Base-by-base conservation (phyloP, 169 alveolate genomes). In the Blepharisma undulans region DNA sequence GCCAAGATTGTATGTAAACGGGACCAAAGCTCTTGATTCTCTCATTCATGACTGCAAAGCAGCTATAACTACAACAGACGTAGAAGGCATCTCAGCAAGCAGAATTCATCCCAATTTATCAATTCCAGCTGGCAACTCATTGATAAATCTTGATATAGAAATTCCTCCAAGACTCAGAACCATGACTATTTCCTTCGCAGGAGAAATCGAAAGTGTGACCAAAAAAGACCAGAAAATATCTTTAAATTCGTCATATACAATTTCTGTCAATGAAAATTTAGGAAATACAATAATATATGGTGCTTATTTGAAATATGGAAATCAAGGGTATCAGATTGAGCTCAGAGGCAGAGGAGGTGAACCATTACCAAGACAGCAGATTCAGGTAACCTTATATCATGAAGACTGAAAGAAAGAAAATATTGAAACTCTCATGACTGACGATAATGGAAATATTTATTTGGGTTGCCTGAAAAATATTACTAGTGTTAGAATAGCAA, bases 161-260 rank as follows among this genome's bases (percentile, higher is more conserved):
- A 96, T 95, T 4, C 98, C 98, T 34, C 92, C 96, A 48, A 90
- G 93, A 48, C 85, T 95, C 8, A 89, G 19, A 0, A 22, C 29
- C 5, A 80, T 91, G 16, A 18, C 71, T 76, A 88, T 94, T 22
- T 6, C 3, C 3, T 48, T 95, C n/a, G 18, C 32, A 6, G 94
- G 90, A 2, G 94, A 92, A 80, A 80, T 93, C n/a, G 72, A 71
- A 33, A 72, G 76, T n/a, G 84, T 76, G 30, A 88, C 93, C 4
- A 87, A 76, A 30, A 80, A 78, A 32, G 25, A 29, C 48, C 84
- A 48, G 14, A 48, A 48, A 48, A 48, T 3, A 8, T 29, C 22
- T 61, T 22, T 22, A 19, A 29, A 30, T 29, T 27, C 74, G 7
- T 7, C 34, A 22, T n/a, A 84, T 72, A 7, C 84, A 86, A 27